Base-by-base conservation (phyloP, 1,284 basidiomycete species). In the Kwoniella shivajii region DNA sequence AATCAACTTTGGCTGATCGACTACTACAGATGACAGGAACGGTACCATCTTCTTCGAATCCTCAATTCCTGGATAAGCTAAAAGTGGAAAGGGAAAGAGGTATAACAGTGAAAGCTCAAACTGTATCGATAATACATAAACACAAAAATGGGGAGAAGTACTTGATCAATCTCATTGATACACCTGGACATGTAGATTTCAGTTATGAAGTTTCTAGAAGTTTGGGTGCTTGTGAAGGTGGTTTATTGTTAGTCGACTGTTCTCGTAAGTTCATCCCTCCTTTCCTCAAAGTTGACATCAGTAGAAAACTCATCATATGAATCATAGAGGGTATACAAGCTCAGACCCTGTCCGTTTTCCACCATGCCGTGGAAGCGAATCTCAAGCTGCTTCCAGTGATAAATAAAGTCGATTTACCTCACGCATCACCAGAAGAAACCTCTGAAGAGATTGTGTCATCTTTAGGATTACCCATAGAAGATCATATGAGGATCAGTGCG, bases 151-250 rank as follows among this genome's bases (percentile, higher is more conserved):
- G 83, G 5, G 78, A 81, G 34, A 80, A 80, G 20, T 88, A 89
- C 70, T 82, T 99, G 47, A 84, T 99, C 64, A 99, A 99, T 77
- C 82, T 99, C 33, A 95, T 99, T 68, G 95, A 99, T 75, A 99
- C 96, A 0, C 95, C 95, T 43, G 93, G 93, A 3, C 93, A 97
- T 77, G 93, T 96, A 46, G 93, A 97, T 80, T 97, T 97, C 77
- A 85, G 90, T 57, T 95, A 94, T 86, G 96, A 99, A 78, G 92
- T 99, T 10, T 89, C 91, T 14, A 85, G 96, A 44, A 93, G 90
- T 39, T 80, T 99, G 26, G 88, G 92, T 1, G 93, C 94, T 31
- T 97, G 91, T 67, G 91, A 99, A 78, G 94, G 93, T 18, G 95
- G 92, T 3, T 77, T 99, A 45, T 80, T 99, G 13, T 83, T 86